These are phyloP conservation scores for Scenedesmus sp. DNA, from an alignment of 163 green algal species.

Conservation along the genomic window DNA sequence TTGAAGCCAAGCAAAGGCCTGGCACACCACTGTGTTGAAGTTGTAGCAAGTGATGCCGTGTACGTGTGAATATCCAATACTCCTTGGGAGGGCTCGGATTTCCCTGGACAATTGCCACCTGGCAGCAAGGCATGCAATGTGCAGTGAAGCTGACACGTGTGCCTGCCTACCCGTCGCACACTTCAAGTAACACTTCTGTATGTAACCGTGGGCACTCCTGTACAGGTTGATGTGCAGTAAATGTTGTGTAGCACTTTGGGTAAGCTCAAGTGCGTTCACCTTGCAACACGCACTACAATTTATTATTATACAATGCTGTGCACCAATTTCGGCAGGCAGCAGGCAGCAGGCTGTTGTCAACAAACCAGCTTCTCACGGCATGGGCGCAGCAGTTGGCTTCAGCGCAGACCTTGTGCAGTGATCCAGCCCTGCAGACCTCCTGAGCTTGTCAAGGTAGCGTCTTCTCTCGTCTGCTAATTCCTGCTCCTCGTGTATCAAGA, in stretches of 20 bases:
- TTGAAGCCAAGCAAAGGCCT: neutral
- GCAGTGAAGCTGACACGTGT: too few relatives aligned
- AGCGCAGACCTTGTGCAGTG: neutral
- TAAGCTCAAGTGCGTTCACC: too few relatives aligned
- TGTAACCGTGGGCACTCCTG: neutral
- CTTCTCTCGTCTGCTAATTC: neutral
- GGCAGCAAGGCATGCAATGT: too few relatives aligned
- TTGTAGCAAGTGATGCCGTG: neutral
- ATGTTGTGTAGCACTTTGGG: neutral
- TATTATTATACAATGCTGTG: constrained; percentile 27
- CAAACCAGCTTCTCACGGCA: neutral
- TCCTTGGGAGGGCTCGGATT: too few relatives aligned
- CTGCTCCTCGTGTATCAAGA: neutral
- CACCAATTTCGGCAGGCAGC: neutral
- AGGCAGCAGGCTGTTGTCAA: neutral
- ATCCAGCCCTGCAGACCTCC: too few relatives aligned
- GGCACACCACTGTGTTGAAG: neutral
- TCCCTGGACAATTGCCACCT: too few relatives aligned
- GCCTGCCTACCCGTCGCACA: too few relatives aligned
- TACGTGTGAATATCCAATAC: neutral
- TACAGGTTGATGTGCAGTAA: neutral
- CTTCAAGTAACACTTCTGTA: neutral
- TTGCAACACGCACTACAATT: neutral
- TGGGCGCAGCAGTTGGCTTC: neutral
- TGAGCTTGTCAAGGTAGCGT: too few relatives aligned